Evolutionary conservation across 441 rosid species (phyloP).

Genomic region (Cnidoscolus chayamansa): DNA sequence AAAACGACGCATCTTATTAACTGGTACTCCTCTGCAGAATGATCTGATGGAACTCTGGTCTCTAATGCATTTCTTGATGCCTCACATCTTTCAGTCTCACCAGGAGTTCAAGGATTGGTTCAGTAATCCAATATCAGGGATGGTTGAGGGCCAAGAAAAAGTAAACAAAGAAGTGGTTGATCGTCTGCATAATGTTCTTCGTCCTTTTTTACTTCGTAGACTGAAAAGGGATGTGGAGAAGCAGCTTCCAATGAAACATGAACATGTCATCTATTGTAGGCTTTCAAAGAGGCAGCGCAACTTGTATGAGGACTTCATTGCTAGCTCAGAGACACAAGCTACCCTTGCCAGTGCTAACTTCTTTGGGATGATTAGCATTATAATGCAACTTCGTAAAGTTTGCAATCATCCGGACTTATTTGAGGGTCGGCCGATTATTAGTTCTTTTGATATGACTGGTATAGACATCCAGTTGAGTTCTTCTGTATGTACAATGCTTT

Average conservation of each 20-base stretch:
- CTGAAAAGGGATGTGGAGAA: slow-evolving; percentile 98
- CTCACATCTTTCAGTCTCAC: slow-evolving; percentile 98
- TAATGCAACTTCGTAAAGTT: slow-evolving; percentile 99
- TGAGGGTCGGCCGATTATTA: slow-evolving; percentile 98
- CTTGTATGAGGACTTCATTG: slow-evolving; percentile 98
- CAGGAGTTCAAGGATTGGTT: slow-evolving; percentile 99
- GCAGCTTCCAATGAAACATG: slow-evolving; percentile 92
- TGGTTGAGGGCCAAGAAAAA: slow-evolving; percentile 99
- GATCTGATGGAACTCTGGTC: slow-evolving; percentile 99
- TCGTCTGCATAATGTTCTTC: slow-evolving; percentile 98
- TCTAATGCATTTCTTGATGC: slow-evolving; percentile 99
- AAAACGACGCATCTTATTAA: slow-evolving; percentile 89
- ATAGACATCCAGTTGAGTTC: slow-evolving; percentile 75
- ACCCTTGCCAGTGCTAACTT: slow-evolving; percentile 93
- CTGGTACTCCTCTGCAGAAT: slow-evolving; percentile 98
- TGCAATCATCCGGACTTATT: slow-evolving; percentile 99
- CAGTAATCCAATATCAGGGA: slow-evolving; percentile 96
- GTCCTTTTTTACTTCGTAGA: slow-evolving; percentile 95
- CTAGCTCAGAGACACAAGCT: slow-evolving; percentile 98
- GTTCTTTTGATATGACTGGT: slow-evolving; percentile 95
- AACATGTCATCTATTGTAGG: slow-evolving; percentile 92
- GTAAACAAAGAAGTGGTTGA: slow-evolving; percentile 98
- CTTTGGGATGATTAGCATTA: slow-evolving; percentile 99
- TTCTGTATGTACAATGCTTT: slow-evolving; percentile 65
- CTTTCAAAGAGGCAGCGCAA: slow-evolving; percentile 98